Evolutionary conservation across 306 rosid species (phyloP).

Genomic region (Mimosa pudica): DNA sequence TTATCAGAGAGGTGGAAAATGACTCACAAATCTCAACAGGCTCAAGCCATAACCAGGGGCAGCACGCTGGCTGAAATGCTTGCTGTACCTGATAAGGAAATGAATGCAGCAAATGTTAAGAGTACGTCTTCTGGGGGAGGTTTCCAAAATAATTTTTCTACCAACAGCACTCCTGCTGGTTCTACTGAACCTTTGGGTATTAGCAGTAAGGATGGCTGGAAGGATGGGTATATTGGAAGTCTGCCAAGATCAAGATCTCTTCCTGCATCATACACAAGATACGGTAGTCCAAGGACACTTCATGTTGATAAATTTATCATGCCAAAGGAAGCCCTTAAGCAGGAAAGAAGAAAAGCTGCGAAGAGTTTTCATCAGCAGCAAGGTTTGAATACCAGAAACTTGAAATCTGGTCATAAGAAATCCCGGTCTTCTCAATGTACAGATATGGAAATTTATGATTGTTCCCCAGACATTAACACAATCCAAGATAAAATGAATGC

Average conservation of each 20-base stretch:
- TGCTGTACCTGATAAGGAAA: slow-evolving; percentile 69
- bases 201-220: slow-evolving; percentile 99
- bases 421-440: slow-evolving; percentile 53
- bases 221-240: slow-evolving; percentile 55
- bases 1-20: slow-evolving; percentile 89
- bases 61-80: slow-evolving; percentile 97
- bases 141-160: slow-evolving; percentile 43
- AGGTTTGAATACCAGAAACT: slow-evolving; percentile 40
- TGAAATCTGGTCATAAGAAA: slow-evolving; percentile 59
- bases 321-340: slow-evolving; percentile 51
- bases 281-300: slow-evolving; percentile 59
- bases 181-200: slow-evolving; percentile 81
- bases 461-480: slow-evolving; percentile 44
- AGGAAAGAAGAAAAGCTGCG: slow-evolving; percentile 51
- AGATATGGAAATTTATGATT: slow-evolving; percentile 46
- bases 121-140: slow-evolving; percentile 43
- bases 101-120: slow-evolving; percentile 38
- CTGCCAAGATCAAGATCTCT: slow-evolving; percentile 87
- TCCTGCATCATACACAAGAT: slow-evolving; percentile 75
- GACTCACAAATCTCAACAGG: slow-evolving; percentile 63
- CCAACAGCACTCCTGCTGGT: slow-evolving; percentile 47
- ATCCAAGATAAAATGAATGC: slow-evolving; percentile 44
- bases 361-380: slow-evolving; percentile 50
- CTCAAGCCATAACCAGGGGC: slow-evolving; percentile 58
- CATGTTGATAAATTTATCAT: slow-evolving; percentile 54